Evolutionary conservation across 306 rosid genomes (phyloP).

Genomic region (Quercus aquifolioides): DNA sequence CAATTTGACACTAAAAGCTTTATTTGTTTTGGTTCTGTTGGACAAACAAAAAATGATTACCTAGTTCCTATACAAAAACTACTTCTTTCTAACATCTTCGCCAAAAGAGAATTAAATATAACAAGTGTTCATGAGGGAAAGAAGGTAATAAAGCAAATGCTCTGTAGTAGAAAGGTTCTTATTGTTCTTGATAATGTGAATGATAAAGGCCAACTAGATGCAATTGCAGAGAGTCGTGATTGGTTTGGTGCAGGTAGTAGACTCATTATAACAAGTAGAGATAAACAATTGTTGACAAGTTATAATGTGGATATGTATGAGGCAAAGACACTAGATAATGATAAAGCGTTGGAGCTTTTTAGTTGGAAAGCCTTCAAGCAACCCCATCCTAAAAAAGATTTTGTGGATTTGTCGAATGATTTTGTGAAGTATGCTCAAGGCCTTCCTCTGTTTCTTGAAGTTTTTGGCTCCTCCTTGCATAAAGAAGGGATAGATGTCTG

Average conservation of each 20-base stretch:
- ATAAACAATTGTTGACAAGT: not conserved
- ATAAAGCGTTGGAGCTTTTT: constrained; percentile 18
- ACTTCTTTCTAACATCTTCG: not conserved
- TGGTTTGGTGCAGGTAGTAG: not conserved
- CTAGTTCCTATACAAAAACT: not conserved
- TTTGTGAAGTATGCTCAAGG: not conserved
- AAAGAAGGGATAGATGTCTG: constrained; percentile 1
- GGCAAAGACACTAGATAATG: not conserved
- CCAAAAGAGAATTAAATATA: fast-evolving
- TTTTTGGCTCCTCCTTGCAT: constrained; percentile 13
- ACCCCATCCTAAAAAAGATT: not conserved
- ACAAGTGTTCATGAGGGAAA: not conserved
- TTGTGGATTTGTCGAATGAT: not conserved
- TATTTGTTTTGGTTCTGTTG: not conserved
- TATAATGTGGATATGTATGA: not conserved
- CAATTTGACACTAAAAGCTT: not conserved
- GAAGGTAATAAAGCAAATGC: not conserved
- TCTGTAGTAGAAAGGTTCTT: not conserved
- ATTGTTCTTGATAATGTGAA: not conserved
- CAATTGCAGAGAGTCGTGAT: not conserved
- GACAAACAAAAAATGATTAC: not conserved
- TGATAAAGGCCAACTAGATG: not conserved
- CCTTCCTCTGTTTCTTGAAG: constrained; percentile 28
- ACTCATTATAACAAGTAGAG: not conserved
- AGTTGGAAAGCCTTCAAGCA: constrained; percentile 9